A percentile compares a stretch with the other conserved stretches of the same genome.
phyloP scores from a whole-genome alignment of 129 eudicot species.

The Apium graveolens region DNA sequence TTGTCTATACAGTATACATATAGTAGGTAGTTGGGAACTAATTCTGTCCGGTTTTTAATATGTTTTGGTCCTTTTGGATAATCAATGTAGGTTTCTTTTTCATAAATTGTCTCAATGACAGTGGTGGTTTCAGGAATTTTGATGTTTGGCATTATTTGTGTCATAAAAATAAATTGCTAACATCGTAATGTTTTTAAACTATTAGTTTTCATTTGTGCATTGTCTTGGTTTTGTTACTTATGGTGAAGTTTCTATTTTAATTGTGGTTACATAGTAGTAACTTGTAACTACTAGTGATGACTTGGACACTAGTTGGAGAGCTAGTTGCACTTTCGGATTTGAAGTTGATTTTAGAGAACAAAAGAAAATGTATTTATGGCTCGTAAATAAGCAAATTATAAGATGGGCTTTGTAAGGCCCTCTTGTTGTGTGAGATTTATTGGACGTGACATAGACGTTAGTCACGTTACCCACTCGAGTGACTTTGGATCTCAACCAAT shows the following conservation, averaged over 20 bases:
- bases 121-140: not conserved
- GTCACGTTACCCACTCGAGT: too few species aligned
- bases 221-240: not conserved
- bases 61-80: not conserved
- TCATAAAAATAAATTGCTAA: not conserved
- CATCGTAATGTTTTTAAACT: not conserved
- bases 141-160: not conserved
- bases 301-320: not conserved
- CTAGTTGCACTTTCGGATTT: not conserved
- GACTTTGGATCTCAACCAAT: too few species aligned
- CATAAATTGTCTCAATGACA: not conserved
- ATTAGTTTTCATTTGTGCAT: not conserved
- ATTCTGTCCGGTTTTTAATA: not conserved
- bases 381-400: not conserved
- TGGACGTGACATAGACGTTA: too few species aligned
- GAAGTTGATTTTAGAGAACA: too few species aligned
- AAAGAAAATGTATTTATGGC: too few species aligned
- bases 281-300: not conserved
- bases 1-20: slow-evolving; percentile 11
- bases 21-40: not conserved
- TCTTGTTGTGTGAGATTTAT: too few species aligned
- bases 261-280: not conserved
- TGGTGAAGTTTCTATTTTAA: too few species aligned
- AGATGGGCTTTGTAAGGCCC: too few species aligned
- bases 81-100: not conserved